A percentile compares a stretch with the other conserved stretches of the same genome.
These are phyloP conservation scores for Rhodofomes roseus DNA, from an alignment of 1,284 basidiomycete genomes.

Conservation along the genomic window DNA sequence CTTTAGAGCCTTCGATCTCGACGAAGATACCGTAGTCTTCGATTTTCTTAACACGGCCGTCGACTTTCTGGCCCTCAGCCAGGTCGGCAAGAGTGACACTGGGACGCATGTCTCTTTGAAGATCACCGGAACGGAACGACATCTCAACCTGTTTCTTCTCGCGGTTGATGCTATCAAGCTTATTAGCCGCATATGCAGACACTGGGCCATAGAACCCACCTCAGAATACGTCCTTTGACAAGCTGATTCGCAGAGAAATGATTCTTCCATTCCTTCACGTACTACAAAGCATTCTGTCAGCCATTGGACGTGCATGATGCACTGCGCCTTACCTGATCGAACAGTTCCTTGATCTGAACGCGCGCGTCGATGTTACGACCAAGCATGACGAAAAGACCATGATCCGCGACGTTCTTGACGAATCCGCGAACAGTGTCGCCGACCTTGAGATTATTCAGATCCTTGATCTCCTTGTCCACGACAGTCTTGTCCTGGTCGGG, in stretches of 20 bases:
- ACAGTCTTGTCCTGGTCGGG: constrained; percentile 46
- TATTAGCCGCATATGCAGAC: background rate
- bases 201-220: constrained; percentile 37
- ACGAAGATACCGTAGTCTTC: constrained; percentile 94
- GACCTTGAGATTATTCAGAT: constrained; percentile 62
- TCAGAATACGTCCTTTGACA: constrained; percentile 82
- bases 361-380: constrained; percentile 84
- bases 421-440: constrained; percentile 83
- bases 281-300: constrained; percentile 43
- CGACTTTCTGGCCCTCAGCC: constrained; percentile 71
- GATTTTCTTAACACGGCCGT: constrained; percentile 72
- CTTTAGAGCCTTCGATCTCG: constrained; percentile 76
- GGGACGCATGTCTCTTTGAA: constrained; percentile 40
- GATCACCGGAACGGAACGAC: constrained; percentile 68
- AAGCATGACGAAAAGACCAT: constrained; percentile 89
- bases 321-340: constrained; percentile 67
- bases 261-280: constrained; percentile 92
- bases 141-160: constrained; percentile 82
- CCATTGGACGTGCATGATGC: background rate
- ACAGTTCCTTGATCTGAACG: constrained; percentile 91
- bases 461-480: constrained; percentile 69
- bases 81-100: constrained; percentile 56
- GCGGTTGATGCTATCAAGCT: constrained; percentile 55
- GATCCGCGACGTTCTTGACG: constrained; percentile 82
- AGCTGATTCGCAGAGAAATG: constrained; percentile 81